phyloP scores from a whole-genome alignment of 352 stramenopile genomes.

The Phytophthora hybrid region DNA sequence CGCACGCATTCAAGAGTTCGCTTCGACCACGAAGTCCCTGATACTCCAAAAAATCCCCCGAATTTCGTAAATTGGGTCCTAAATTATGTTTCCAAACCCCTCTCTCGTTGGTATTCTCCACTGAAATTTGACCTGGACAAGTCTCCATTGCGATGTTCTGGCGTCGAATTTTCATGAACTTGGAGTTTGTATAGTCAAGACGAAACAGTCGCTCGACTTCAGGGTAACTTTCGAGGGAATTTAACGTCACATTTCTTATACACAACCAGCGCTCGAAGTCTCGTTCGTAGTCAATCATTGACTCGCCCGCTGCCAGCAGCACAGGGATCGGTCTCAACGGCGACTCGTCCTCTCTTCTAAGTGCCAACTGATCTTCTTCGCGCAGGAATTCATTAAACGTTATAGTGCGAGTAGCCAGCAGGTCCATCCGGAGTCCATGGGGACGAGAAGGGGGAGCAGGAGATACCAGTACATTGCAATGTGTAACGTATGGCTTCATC shows the following conservation, averaged over 20 bases:
- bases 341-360: neutral
- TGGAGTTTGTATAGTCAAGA: neutral
- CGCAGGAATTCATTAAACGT: neutral
- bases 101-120: neutral
- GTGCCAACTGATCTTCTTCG: neutral
- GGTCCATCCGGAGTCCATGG: neutral
- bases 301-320: neutral
- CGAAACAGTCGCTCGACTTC: neutral
- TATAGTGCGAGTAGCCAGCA: neutral
- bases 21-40: neutral
- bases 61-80: neutral
- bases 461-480: neutral
- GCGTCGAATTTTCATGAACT: neutral
- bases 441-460: neutral
- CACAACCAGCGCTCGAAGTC: slow-evolving; percentile 2
- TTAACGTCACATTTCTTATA: neutral
- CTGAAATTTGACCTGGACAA: neutral
- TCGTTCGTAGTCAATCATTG: neutral
- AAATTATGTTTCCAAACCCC: neutral
- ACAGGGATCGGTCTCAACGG: neutral
- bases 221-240: neutral
- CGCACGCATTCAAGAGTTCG: neutral
- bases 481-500: neutral
- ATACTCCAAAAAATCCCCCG: neutral
- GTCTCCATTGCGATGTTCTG: neutral